Evolutionary conservation across 495 filamentous ascomycete species (phyloP), one percentile per base, ranked within the genome.

Genomic region (Poronia punctata): DNA sequence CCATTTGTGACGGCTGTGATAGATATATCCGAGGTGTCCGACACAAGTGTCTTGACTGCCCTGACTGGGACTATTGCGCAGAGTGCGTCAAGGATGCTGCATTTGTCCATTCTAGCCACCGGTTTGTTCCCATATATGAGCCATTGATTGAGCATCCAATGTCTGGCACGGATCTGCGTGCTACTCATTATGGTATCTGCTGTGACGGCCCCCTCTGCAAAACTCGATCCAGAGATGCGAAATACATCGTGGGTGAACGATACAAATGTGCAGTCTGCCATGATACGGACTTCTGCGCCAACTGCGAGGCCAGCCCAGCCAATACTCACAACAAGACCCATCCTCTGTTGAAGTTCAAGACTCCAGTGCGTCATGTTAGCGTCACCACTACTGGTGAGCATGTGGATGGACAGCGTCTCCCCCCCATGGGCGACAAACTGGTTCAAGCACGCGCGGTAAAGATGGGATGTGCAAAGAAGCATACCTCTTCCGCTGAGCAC

Each of bases 231-330:
- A 65, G 65, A 27, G 54, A 68, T 35, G 51, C 45, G 19, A 62
- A 67, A 27, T 96, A 86, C 63, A 95, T 99, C 48, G 67, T 67
- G 21, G 93, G 92, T 12, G 74, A 83, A 48, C 82, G 92, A 43
- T 99, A 90, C 74, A 97, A 97, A 77, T 99, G 92, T 58, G 87
- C 93, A 42, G 84, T 99, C 37, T 99, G 92, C 67, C 76, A 92
- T 56, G 93, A 99, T 59, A 84, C 82, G 23, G 93, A 98, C 55
- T 95, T 97, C 74, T 99, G 92, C 59, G 88, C 83, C 48, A 84
- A 76, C 54, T 99, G 92, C 65, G 92, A 99, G 66, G 85, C 89
- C 18, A 75, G 76, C 48, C 93, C 93, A 4, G 71, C 68, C 36
- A 88, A 94, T 61, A 64, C 61, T 5, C 92, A 99, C 70, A 97